These are phyloP conservation scores for Eutrema heterophyllum DNA, from an alignment of 345 rosid genomes.

Conservation along the genomic window DNA sequence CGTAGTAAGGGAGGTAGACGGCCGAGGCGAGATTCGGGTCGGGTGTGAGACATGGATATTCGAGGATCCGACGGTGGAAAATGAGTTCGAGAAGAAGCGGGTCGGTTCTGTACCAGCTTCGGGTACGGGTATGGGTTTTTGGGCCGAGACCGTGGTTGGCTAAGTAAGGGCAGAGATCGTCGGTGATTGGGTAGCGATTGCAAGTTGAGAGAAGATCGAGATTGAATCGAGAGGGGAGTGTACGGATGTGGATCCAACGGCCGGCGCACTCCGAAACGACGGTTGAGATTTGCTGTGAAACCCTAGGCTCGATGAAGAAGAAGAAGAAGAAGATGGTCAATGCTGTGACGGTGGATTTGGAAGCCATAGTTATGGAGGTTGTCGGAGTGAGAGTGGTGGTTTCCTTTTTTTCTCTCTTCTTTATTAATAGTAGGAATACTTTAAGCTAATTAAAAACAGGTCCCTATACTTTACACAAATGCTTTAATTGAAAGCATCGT, in stretches of 20 bases:
- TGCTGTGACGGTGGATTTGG: conserved; percentile 18
- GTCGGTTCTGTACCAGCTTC: conserved; percentile 86
- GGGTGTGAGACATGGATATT: conserved; percentile 75
- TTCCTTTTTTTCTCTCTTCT: not conserved
- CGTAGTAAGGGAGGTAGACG: conserved; percentile 76
- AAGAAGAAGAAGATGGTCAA: conserved; percentile 15
- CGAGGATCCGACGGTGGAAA: conserved; percentile 83
- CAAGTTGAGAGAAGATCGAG: conserved; percentile 82
- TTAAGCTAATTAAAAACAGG: not conserved
- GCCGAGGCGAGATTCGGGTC: conserved; percentile 72
- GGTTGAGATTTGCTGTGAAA: conserved; percentile 33
- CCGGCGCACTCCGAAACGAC: conserved; percentile 43
- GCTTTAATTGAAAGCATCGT: not conserved
- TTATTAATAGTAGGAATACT: not conserved
- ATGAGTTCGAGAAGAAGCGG: conserved; percentile 64
- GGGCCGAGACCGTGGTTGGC: conserved; percentile 89
- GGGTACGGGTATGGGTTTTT: conserved; percentile 74
- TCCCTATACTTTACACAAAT: not conserved
- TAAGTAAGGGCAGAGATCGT: conserved; percentile 62
- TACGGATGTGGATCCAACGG: conserved; percentile 91
- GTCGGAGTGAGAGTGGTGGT: conserved; percentile 22
- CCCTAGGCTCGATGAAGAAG: conserved; percentile 2
- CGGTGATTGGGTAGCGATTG: conserved; percentile 55
- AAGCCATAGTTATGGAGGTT: conserved; percentile 32
- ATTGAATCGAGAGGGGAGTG: conserved; percentile 72